phyloP scores from a whole-genome alignment of 345 rosid species.

The Brassica rapa region DNA sequence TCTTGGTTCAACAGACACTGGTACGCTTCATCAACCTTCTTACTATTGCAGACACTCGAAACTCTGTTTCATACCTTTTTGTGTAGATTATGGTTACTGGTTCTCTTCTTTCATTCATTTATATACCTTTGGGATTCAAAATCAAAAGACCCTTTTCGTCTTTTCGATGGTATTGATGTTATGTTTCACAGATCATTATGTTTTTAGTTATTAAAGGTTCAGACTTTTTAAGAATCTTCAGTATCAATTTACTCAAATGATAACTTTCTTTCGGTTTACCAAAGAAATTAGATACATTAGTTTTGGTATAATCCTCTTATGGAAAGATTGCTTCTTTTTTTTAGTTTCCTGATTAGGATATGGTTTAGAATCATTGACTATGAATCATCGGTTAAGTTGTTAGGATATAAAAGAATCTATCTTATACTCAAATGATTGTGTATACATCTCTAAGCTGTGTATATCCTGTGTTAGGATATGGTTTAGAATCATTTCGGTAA shows the following conservation, averaged over 20 bases:
- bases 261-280: not conserved
- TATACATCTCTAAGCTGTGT: too few species aligned
- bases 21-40: slow-evolving; percentile 23
- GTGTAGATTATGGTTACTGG: not conserved
- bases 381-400: not conserved
- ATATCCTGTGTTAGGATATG: too few species aligned
- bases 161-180: slow-evolving; percentile 13
- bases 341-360: slow-evolving; percentile 14
- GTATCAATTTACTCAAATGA: not conserved
- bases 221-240: not conserved
- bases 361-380: not conserved
- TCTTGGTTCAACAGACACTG: slow-evolving; percentile 5
- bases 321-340: not conserved
- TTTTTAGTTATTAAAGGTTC: not conserved
- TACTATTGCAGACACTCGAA: slow-evolving; percentile 3
- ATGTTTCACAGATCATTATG: slow-evolving; percentile 11
- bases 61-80: not conserved
- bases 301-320: not conserved
- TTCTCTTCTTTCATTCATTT: not conserved
- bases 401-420: not conserved
- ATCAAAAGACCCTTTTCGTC: not conserved
- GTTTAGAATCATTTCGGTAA: not conserved
- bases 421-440: not conserved
- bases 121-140: not conserved
- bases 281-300: not conserved